These are phyloP conservation scores for Tetrapyrgos nigripes DNA, from an alignment of 1,284 basidiomycete genomes.

Conservation along the genomic window DNA sequence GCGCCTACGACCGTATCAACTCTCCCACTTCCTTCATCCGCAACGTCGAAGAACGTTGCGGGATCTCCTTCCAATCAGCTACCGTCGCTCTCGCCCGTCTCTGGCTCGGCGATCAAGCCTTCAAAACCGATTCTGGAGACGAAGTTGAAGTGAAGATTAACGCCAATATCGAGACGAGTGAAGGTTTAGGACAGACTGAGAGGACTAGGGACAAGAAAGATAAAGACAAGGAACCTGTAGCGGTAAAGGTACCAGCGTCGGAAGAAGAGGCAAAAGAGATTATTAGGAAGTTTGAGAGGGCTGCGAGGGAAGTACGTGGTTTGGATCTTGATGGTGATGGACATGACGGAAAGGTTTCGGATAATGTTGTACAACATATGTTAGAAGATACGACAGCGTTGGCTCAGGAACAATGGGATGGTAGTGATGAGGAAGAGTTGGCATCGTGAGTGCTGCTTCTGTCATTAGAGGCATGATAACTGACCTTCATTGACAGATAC, in stretches of 20 bases:
- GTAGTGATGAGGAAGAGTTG: slow-evolving; percentile 82
- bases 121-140: slow-evolving; percentile 46
- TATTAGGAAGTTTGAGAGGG: slow-evolving; percentile 71
- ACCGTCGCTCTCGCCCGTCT: slow-evolving; percentile 88
- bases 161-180: slow-evolving; percentile 18
- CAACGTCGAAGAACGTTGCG: slow-evolving; percentile 53
- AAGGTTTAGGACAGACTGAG: slow-evolving; percentile 53
- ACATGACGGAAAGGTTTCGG: slow-evolving; percentile 64
- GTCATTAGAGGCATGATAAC: background rate
- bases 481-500: slow-evolving; percentile 51
- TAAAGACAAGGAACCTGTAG: slow-evolving; percentile 40
- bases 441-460: slow-evolving; percentile 59
- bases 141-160: slow-evolving; percentile 88
- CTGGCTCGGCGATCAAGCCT: slow-evolving; percentile 65
- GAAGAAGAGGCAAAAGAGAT: slow-evolving; percentile 69
- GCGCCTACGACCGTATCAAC: slow-evolving; percentile 92
- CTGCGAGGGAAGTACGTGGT: slow-evolving; percentile 56
- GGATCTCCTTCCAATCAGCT: slow-evolving; percentile 84
- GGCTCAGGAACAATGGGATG: slow-evolving; percentile 81
- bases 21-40: slow-evolving; percentile 78
- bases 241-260: slow-evolving; percentile 68
- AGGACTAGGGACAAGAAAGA: slow-evolving; percentile 34
- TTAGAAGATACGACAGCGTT: slow-evolving; percentile 66
- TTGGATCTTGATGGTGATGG: slow-evolving; percentile 41
- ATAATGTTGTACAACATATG: slow-evolving; percentile 84